These are phyloP conservation scores for Ceratocystis cubensis DNA, from an alignment of 2,329 filamentous ascomycete genomes.

Conservation along the genomic window DNA sequence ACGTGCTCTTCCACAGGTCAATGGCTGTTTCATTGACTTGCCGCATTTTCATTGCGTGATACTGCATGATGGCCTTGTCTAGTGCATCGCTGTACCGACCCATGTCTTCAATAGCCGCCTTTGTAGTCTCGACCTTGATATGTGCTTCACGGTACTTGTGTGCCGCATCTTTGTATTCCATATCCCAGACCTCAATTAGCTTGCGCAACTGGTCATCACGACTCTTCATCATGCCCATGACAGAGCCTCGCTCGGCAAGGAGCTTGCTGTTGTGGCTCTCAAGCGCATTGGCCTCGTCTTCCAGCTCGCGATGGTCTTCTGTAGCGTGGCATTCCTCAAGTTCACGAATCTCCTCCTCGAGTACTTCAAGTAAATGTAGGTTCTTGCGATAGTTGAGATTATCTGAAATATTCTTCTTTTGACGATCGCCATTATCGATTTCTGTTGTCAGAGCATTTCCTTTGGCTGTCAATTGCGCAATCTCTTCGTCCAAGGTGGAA, in stretches of 20 bases:
- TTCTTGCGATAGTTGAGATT: slow-evolving; percentile 79
- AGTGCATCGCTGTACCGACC: slow-evolving; percentile 70
- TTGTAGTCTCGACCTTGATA: slow-evolving; percentile 82
- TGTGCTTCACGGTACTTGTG: slow-evolving; percentile 73
- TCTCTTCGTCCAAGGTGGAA: slow-evolving; percentile 51
- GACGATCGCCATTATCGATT: slow-evolving; percentile 65
- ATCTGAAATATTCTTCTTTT: slow-evolving; percentile 75
- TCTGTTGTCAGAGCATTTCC: slow-evolving; percentile 69
- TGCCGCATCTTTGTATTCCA: slow-evolving; percentile 74
- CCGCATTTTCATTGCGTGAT: slow-evolving; percentile 92
- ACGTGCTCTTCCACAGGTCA: slow-evolving; percentile 94
- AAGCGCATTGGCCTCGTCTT: slow-evolving; percentile 53
- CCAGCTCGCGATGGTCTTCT: slow-evolving; percentile 66
- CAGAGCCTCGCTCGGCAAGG: slow-evolving; percentile 57
- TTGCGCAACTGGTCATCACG: slow-evolving; percentile 70
- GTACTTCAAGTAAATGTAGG: slow-evolving; percentile 51
- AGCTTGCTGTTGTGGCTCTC: slow-evolving; percentile 57
- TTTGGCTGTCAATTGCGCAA: slow-evolving; percentile 51
- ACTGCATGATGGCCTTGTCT: slow-evolving; percentile 95
- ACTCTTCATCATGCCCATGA: slow-evolving; percentile 67
- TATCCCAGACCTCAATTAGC: slow-evolving; percentile 66
- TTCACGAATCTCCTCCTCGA: slow-evolving; percentile 57
- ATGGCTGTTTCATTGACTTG: slow-evolving; percentile 92
- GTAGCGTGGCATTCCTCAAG: slow-evolving; percentile 70
- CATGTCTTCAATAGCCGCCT: slow-evolving; percentile 83